Base-by-base conservation (phyloP, 768 basidiomycete species). In the Mycena vulgaris region DNA sequence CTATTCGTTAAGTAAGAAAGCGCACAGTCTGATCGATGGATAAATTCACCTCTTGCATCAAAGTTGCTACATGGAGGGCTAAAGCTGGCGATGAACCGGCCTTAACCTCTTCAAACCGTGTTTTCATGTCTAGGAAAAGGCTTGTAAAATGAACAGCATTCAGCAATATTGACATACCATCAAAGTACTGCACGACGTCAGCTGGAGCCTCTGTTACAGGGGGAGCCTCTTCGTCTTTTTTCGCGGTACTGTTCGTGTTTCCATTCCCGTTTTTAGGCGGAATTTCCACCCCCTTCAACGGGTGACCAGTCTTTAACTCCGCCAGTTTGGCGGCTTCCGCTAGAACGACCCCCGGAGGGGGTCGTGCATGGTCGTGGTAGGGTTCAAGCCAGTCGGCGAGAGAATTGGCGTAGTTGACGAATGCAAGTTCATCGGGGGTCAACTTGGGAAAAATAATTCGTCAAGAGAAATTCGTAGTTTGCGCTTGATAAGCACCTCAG, bases 331-430 rank as follows among this genome's bases (percentile, higher is more conserved):
- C 88, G 35, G 91, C 92, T 77, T 94, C 94, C 9, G 92, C 92
- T 27, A 94, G 82, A 35, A 94, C 93, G 19, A 88, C 87, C 9
- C 88, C 80, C 2, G 93, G 89, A 23, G 89, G 90, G 5, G 93
- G 94, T 2, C 94, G 91, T 37, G 89, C 83, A 74, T 93, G 82
- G 66, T 93, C 85, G 71, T 95, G 93, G 77, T 93, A 90, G 9
- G 92, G 92, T 68, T 89, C 92, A 19, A 95, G 84, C 94, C 94
- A 95, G 59, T 90, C 86, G 33, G 91, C 88, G 52, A 95, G 80
- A 19, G 89, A 87, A 39, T 82, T 83, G 14, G 89, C 87, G 79
- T 89, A 95, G 28, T 90, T 83, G 51, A 90, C 80, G 45, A 94
- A 84, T 37, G 80, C 77, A 21, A 78, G 75, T 74, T 95, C 94